These are phyloP conservation scores for Mycena citricolor DNA, from an alignment of 1,284 basidiomycete genomes.

Conservation along the genomic window DNA sequence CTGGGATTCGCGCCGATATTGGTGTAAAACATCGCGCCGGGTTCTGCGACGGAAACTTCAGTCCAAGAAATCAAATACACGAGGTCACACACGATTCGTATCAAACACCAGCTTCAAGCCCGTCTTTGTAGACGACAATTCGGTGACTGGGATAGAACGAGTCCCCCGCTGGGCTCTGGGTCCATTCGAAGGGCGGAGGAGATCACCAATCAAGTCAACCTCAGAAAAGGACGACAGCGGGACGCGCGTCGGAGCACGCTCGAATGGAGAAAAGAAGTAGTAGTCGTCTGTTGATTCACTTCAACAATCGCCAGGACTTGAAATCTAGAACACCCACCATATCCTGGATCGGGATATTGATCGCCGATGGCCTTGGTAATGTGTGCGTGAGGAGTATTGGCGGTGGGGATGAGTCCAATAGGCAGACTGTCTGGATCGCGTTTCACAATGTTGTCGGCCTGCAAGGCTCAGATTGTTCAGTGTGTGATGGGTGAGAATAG, in stretches of 20 bases:
- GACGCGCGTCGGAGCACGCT: slow-evolving; percentile 38
- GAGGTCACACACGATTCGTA: slow-evolving; percentile 59
- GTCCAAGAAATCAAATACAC: not conserved
- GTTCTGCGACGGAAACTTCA: slow-evolving; percentile 42
- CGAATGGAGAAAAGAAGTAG: slow-evolving; percentile 48
- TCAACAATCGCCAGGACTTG: not conserved
- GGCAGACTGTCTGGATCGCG: slow-evolving; percentile 50
- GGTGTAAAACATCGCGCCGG: slow-evolving; percentile 73
- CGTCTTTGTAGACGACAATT: slow-evolving; percentile 55
- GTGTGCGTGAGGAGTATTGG: slow-evolving; percentile 50
- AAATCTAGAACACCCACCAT: slow-evolving; percentile 43
- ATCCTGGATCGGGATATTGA: slow-evolving; percentile 53
- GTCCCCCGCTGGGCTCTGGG: slow-evolving; percentile 24
- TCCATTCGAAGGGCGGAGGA: slow-evolving; percentile 39
- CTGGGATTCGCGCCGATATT: slow-evolving; percentile 49
- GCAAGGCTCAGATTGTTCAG: slow-evolving; percentile 12
- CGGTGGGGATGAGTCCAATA: slow-evolving; percentile 51
- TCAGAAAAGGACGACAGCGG: slow-evolving; percentile 36
- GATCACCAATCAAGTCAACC: slow-evolving; percentile 48
- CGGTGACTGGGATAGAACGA: slow-evolving; percentile 45
- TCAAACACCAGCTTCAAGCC: slow-evolving; percentile 62
- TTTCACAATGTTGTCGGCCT: slow-evolving; percentile 59
- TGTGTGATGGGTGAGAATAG: slow-evolving; percentile 7
- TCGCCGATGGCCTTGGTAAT: slow-evolving; percentile 56
- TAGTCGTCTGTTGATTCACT: slow-evolving; percentile 52